Evolutionary conservation across 2,329 filamentous ascomycete species (phyloP), one percentile per base, ranked within the genome.

Genomic region (Purpureocillium lavendulum): DNA sequence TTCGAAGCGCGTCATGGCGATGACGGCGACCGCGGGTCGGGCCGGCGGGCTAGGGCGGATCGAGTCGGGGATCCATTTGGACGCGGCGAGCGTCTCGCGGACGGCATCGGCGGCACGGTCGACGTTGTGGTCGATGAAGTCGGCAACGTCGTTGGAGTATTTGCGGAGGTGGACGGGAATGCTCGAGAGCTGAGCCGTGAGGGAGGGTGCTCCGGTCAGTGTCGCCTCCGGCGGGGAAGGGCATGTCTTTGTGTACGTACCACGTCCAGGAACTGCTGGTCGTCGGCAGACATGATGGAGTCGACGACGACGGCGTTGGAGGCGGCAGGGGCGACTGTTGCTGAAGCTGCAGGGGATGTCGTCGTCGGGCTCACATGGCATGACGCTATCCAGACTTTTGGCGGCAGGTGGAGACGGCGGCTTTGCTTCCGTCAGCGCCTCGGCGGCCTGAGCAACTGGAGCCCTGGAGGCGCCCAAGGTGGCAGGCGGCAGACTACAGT

Each of bases 91-190:
- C 4, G 73, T 73, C 46, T 87, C 80, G 56, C 85, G 79, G 35
- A 96, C 69, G 30, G 74, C 70, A 29, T 72, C 69, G 39, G 88
- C 85, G 33, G 87, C 80, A 43, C 74, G 71, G 53, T 95, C 87
- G 60, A 95, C 82, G 56, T 88, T 80, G 42, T 75, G 72, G 62
- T 96, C 87, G 58, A 94, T 77, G 49, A 82, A 83, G 47, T 87
- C 82, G 57, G 87, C 87, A 45, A 90, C 73, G 39, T 85, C 74
- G 50, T 73, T 70, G 13, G 83, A 81, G 60, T 87, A 88, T 47
- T 70, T 71, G 45, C 75, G 76, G 57, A 90, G 70, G 53, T 89
- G 80, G 62, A 76, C 63, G 44, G 70, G 66, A 41, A 76, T 60
- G 47, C 64, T 69, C 46, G 70, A 68, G 47, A 78, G 61, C 73